Base-by-base conservation (phyloP, 2,329 filamentous ascomycete species). In the Pseudomassariella vexata region DNA sequence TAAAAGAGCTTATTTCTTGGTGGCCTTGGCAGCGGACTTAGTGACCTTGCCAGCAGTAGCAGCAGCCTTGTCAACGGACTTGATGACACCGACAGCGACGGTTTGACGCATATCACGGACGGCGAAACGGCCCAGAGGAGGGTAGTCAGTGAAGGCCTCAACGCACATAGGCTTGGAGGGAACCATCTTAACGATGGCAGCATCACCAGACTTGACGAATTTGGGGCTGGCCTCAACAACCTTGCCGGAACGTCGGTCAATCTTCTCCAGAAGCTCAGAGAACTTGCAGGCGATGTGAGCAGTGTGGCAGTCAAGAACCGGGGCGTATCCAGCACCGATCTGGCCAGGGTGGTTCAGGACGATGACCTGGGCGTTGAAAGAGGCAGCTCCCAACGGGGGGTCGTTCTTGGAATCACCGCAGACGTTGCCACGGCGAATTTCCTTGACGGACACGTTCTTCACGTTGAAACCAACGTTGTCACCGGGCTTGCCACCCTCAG, bases 381-480 rank as follows among this genome's bases (percentile, higher is more conserved):
- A 89, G 59, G 90, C 88, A 61, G 79, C 80, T 60, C 77, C 92
- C 65, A 72, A 65, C 50, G 92, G 87, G 58, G 92, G 92, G 76
- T 98, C 92, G 79, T 94, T 94, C 89, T 98, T 98, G 81, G 86
- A 90, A 87, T 98, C 92, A 87, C 88, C 87, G 60, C 85, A 85
- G 58, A 98, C 92, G 83, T 98, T 96, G 65, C 92, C 92, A 94
- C 92, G 92, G 73, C 92, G 92, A 65, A 98, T 95, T 70, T 98
- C 92, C 89, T 98, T 98, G 76, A 98, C 92, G 70, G 92, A 96
- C 62, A 98, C 92, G 92, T 98, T 98, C 89, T 98, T 98, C 76
- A 98, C 90, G 86, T 98, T 98, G 89, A 98, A 98, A 60, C 92
- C 92, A 68, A 98, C 92, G 79, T 98, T 98, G 86, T 98, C 92